Evolutionary conservation across 345 rosid species (phyloP).

Genomic region (Triadica sebifera): DNA sequence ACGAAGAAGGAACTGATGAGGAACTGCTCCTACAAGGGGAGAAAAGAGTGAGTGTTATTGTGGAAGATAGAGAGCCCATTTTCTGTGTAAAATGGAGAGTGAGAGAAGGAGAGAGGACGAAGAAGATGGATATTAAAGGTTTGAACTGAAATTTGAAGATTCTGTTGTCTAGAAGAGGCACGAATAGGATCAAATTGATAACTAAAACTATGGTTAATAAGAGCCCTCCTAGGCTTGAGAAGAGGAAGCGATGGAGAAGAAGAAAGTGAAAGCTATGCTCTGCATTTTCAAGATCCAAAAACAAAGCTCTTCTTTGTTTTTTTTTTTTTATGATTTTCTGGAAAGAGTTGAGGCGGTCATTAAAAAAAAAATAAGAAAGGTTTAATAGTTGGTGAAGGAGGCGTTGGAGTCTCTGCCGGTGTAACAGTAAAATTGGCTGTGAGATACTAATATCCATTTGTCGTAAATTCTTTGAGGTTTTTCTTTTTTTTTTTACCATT

Average conservation of each 20-base stretch:
- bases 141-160: too few relatives aligned
- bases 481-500: not conserved
- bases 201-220: not conserved
- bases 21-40: constrained; percentile 32
- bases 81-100: too few relatives aligned
- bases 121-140: too few relatives aligned
- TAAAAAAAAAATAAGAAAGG: not conserved
- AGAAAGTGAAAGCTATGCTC: constrained; percentile 51
- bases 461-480: not conserved
- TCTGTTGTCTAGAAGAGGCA: constrained; percentile 32
- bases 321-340: not conserved
- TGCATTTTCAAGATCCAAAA: constrained; percentile 57
- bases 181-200: constrained; percentile 36
- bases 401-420: constrained; percentile 52
- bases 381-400: not conserved
- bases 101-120: too few relatives aligned
- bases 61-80: constrained; percentile 40
- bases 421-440: not conserved
- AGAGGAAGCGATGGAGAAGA: constrained; percentile 34
- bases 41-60: constrained; percentile 31
- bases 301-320: too few relatives aligned
- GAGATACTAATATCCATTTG: too few relatives aligned
- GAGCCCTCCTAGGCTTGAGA: constrained; percentile 30
- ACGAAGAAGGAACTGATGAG: constrained; percentile 42
- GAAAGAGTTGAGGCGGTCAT: not conserved